Base-by-base conservation (phyloP, 768 basidiomycete species). In the Lanmaoa pseudosensibilis region DNA sequence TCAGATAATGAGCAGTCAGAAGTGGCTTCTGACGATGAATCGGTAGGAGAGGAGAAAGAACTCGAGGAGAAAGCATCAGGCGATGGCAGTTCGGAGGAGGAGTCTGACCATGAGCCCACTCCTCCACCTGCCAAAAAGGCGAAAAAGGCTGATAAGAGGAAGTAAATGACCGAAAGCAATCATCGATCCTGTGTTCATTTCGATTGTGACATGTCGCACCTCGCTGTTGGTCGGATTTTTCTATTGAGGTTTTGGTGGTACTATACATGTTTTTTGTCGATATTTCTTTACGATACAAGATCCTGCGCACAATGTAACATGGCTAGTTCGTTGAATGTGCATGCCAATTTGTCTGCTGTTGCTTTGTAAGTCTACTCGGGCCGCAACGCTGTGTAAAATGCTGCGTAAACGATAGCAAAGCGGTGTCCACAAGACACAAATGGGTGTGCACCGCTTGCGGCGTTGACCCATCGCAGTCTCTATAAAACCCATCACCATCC, bases 1-100 rank as follows among this genome's bases (percentile, higher is more conserved):
- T 69, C 71, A 33, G 68, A 67, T 2, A 67, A 66, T 13, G 70
- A 75, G 3, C 65, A 58, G 0, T 74, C 74, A 7, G 77, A 73
- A 1, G 62, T 11, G 16, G 64, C 27, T n/a, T 72, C 65, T 27
- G 55, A 57, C 37, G 33, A 65, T 13, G 70, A 67, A 21, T 62
- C 64, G 2, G 53, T 53, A 37, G 68, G 38, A 5, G 76, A 69
- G 5, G 75, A 73, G 2, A 57, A 62, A 16, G 54, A 55, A 7
- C 54, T 10, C 19, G 63, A 64, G 5, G 59, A 44, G 1, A 72
- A 62, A 45, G 61, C 18, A 43, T 67, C 72, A 2, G 69, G 65
- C 1, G 66, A 47, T 0, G 67, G 50, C 36, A 58, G 21, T 40
- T 63, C 61, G 11, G 69, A 71, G 3, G 64, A 65, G 2, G 71